Evolutionary conservation across 768 basidiomycete species (phyloP).

Genomic region (Amanita inopinata): DNA sequence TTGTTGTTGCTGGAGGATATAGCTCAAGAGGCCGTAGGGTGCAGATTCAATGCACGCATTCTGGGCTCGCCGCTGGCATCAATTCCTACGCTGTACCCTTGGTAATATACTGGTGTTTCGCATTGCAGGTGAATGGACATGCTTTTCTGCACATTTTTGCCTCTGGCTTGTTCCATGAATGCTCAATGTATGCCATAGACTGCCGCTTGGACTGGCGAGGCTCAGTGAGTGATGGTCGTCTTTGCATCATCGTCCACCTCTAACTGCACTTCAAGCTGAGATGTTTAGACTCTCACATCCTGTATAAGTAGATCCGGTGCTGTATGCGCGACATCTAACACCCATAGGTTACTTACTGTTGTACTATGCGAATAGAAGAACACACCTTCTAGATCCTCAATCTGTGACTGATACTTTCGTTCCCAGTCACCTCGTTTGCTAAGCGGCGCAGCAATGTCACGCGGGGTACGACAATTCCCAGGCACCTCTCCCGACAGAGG

Average conservation of each 20-base stretch:
- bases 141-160: conserved; percentile 68
- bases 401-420: conserved; percentile 47
- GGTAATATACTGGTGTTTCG: conserved; percentile 57
- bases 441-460: conserved; percentile 44
- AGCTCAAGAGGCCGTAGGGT: conserved; percentile 59
- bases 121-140: conserved; percentile 54
- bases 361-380: background rate
- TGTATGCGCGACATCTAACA: conserved; percentile 66
- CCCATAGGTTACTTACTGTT: background rate
- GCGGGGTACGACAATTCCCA: conserved; percentile 25
- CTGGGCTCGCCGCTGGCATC: conserved; percentile 77
- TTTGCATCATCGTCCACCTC: background rate
- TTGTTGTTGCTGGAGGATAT: conserved; percentile 66
- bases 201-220: conserved; percentile 46
- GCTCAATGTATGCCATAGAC: conserved; percentile 53
- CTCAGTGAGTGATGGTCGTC: conserved; percentile 34
- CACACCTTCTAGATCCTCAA: conserved; percentile 77
- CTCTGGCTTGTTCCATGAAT: conserved; percentile 70
- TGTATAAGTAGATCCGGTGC: conserved; percentile 69
- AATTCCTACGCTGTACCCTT: conserved; percentile 56
- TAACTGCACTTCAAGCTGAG: conserved; percentile 42
- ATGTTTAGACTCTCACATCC: conserved; percentile 69
- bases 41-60: conserved; percentile 60
- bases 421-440: conserved; percentile 66
- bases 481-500: conserved; percentile 26